Evolutionary conservation across 495 filamentous ascomycete genomes (phyloP), one percentile per base, ranked within the genome.

Genomic region (Aspergillus nidulans): DNA sequence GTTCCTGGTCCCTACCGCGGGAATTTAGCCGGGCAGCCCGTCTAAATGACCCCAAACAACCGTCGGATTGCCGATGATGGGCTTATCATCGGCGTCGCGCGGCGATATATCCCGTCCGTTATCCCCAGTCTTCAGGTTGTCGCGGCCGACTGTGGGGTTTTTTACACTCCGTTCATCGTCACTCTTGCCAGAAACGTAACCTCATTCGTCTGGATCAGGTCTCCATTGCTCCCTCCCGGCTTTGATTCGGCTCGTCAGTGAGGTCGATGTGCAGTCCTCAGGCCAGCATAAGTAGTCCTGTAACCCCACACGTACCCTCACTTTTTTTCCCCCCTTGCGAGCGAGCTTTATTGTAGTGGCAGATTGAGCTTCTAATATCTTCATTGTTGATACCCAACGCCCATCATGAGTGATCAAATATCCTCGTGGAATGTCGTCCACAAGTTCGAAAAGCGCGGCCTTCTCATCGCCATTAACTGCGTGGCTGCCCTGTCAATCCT

Each of bases 391-490:
- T 39, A 39, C 36, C 13, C 26, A 34, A 28, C 10, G 41, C 16
- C 41, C 69, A 68, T 44, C 21, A 76, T 76, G 73, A 66, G 69
- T 59, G 71, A 77, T 57, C 64, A 64, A 46, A 80, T 84, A 32
- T 70, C 76, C 4, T 72, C 70, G 54, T 77, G 70, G 72, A 85
- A 85, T 65, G 70, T 86, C 9, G 82, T 81, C 56, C 80, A 85
- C 65, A 73, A 71, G 54, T 60, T 81, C n/a, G 75, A 86, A 76
- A 86, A 86, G 76, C 73, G 77, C 13, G 65, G 70, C 61, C 80
- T 88, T 53, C 78, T 87, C 56, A 74, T 85, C 25, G 83, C 79
- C 21, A 78, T 87, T 68, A 87, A 87, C 62, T 81, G 76, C 45
- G 72, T 87, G 20, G 84, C 85, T 4, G 84, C 73, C 1, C 63